Conservation (phyloP, 1,139 yeast species). For the Blastobotrys indianensis region DNA sequence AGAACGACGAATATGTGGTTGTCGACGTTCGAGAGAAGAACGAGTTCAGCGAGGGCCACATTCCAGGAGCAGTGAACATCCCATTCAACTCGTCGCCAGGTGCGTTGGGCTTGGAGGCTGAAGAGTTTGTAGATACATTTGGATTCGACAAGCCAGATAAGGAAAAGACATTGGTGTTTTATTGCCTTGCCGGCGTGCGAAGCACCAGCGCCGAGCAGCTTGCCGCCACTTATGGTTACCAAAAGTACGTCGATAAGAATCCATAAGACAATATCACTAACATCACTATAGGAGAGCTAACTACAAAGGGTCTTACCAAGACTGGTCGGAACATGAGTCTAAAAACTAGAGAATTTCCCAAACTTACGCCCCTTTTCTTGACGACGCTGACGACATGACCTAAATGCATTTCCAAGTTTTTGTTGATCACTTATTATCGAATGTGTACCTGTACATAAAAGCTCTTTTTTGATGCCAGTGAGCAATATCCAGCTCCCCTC, state of each 20-base stretch:
- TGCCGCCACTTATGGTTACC: conserved; percentile 85
- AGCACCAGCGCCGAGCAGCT: conserved; percentile 86
- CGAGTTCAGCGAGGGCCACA: conserved; percentile 63
- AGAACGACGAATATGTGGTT: conserved; percentile 45
- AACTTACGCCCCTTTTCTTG: neutral
- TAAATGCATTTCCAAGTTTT: no score
- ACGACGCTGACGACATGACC: no score
- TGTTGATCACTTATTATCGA: neutral
- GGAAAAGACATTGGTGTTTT: conserved; percentile 73
- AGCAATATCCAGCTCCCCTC: neutral
- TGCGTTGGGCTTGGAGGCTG: conserved; percentile 74
- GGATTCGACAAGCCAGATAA: conserved; percentile 76
- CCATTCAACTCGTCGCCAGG: conserved; percentile 93
- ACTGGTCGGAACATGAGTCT: conserved; percentile 60
- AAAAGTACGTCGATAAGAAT: conserved; percentile 46
- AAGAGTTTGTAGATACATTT: conserved; percentile 74
- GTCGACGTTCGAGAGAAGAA: conserved; percentile 91
- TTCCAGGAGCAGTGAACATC: conserved; percentile 79
- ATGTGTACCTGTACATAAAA: conserved; percentile 2
- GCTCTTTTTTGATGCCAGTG: neutral
- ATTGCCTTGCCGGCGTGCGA: conserved; percentile 91
- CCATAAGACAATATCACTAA: conserved; percentile 32
- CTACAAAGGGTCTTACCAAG: conserved; percentile 75
- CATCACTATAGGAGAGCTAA: conserved; percentile 38
- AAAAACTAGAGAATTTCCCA: conserved; percentile 1